Evolutionary conservation across 345 rosid genomes (phyloP).

Genomic region (Orychophragmus violaceus): DNA sequence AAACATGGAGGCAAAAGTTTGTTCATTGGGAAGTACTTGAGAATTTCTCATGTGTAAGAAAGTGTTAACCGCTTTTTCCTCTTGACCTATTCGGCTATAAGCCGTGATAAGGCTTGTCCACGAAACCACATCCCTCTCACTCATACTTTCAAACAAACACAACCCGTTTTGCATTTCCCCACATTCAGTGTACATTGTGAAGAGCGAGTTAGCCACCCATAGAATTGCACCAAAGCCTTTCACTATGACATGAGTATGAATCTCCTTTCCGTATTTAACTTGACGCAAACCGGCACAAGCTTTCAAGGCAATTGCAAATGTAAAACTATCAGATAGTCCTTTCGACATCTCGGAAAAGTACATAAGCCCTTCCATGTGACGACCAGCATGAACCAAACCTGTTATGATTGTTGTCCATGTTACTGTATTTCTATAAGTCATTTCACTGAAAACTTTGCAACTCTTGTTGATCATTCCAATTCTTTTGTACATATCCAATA

Average conservation of each 20-base stretch:
- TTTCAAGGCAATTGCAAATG: slow-evolving; percentile 60
- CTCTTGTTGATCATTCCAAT: slow-evolving; percentile 42
- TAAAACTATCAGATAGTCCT: slow-evolving; percentile 47
- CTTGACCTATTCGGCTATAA: slow-evolving; percentile 47
- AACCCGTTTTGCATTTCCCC: slow-evolving; percentile 55
- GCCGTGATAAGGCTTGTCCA: slow-evolving; percentile 62
- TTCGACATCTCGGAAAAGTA: slow-evolving; percentile 65
- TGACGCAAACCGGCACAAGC: slow-evolving; percentile 64
- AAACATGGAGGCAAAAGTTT: slow-evolving; percentile 57
- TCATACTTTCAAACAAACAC: slow-evolving; percentile 51
- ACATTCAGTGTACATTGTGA: slow-evolving; percentile 59
- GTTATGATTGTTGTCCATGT: slow-evolving; percentile 80
- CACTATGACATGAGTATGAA: slow-evolving; percentile 51
- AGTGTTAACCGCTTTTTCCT: slow-evolving; percentile 46
- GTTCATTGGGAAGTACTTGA: slow-evolving; percentile 51
- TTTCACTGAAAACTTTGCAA: slow-evolving; percentile 50
- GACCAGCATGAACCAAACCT: slow-evolving; percentile 59
- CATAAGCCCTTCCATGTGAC: slow-evolving; percentile 41
- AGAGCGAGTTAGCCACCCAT: slow-evolving; percentile 60
- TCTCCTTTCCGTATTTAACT: slow-evolving; percentile 57
- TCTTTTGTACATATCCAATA: slow-evolving; percentile 63
- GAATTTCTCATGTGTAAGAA: slow-evolving; percentile 47
- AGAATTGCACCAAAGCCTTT: slow-evolving; percentile 41
- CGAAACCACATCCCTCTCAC: slow-evolving; percentile 55
- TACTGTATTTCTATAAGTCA: slow-evolving; percentile 56